phyloP scores from a whole-genome alignment of 139 green algal species.

The Chlorella vulgaris region DNA sequence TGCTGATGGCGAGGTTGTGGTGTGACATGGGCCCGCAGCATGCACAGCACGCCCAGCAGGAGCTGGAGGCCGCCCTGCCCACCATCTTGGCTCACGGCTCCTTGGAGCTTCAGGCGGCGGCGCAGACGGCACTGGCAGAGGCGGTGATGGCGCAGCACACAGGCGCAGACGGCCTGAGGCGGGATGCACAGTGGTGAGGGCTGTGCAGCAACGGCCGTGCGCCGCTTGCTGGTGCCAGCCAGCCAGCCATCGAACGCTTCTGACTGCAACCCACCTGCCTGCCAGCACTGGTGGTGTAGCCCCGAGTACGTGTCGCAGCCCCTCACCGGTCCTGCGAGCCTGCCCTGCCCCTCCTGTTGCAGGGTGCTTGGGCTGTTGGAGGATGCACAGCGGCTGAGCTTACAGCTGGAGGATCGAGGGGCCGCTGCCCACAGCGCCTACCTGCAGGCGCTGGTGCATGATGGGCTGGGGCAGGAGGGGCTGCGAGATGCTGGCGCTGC shows the following conservation, averaged over 20 bases:
- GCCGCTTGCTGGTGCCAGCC: neutral
- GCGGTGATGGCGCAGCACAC: constrained; percentile 35
- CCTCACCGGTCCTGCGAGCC: no score
- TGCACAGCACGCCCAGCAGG: constrained; percentile 26
- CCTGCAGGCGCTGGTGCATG: constrained; percentile 33
- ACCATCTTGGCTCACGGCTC: constrained; percentile 53
- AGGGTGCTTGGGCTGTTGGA: constrained; percentile 38
- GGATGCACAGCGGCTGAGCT: constrained; percentile 26
- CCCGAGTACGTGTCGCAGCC: no score
- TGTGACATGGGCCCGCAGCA: constrained; percentile 34
- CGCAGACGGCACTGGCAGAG: constrained; percentile 56
- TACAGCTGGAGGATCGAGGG: constrained; percentile 36
- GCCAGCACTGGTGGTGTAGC: no score
- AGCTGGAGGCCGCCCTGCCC: constrained; percentile 53
- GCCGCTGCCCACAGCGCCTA: constrained; percentile 33
- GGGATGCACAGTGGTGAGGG: constrained; percentile 20
- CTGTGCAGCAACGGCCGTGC: neutral
- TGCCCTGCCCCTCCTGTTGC: neutral
- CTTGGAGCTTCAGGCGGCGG: constrained; percentile 31
- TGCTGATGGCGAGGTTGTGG: constrained; percentile 41
- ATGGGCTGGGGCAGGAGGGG: constrained; percentile 15
- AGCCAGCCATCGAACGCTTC: no score
- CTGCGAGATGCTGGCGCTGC: constrained; percentile 22
- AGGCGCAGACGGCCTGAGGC: constrained; percentile 2
- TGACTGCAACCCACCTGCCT: no score